Conservation (phyloP, 371 early-diverging fungal species). For the Mucor circinelloides region DNA sequence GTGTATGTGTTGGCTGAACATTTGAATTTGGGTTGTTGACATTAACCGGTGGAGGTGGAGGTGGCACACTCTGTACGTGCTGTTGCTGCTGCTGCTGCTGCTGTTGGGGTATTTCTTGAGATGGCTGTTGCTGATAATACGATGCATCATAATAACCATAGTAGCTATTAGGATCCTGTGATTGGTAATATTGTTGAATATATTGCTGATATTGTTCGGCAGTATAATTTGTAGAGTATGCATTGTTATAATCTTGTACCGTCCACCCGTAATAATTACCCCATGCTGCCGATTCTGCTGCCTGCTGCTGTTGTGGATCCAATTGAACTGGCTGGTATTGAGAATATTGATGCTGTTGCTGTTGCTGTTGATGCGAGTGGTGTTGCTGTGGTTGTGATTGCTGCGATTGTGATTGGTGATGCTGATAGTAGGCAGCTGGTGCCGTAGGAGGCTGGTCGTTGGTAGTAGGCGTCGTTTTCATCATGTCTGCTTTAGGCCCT, state of each 20-base stretch:
- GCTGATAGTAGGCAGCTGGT: slow-evolving; percentile 24
- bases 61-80: background rate
- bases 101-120: slow-evolving; percentile 14
- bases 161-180: slow-evolving; percentile 18
- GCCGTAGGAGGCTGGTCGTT: slow-evolving; percentile 24
- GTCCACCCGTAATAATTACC: slow-evolving; percentile 27
- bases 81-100: slow-evolving; percentile 1
- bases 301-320: slow-evolving; percentile 5
- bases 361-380: slow-evolving; percentile 12
- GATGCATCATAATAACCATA: slow-evolving; percentile 20
- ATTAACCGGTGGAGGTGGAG: slow-evolving; percentile 5
- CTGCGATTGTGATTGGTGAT: background rate
- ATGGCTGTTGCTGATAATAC: slow-evolving; percentile 22
- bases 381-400: slow-evolving; percentile 5
- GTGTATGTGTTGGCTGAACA: background rate
- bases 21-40: background rate
- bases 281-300: slow-evolving; percentile 23
- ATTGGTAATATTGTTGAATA: slow-evolving; percentile 31
- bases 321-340: slow-evolving; percentile 3
- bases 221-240: slow-evolving; percentile 19
- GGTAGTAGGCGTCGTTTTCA: background rate
- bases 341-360: background rate
- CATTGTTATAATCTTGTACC: slow-evolving; percentile 15
- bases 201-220: slow-evolving; percentile 34
- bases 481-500: slow-evolving; percentile 19